Percentiles rank a stretch among this genome's conserved stretches.
Conservation (phyloP, 805 yeast genomes). For the Yamadazyma sp. region DNA sequence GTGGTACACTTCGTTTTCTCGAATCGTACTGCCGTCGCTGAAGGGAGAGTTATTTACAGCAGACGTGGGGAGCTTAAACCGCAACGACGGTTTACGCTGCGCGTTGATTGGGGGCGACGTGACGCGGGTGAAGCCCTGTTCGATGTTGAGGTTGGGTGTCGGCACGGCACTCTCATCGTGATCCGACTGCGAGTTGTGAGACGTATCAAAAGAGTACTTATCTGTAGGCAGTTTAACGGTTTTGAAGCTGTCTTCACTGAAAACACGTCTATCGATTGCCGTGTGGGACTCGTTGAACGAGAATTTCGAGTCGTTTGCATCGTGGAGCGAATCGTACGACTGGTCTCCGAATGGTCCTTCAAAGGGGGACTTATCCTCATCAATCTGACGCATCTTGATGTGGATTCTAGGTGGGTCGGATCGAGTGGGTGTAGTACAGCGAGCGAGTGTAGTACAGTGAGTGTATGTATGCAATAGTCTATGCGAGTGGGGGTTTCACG, state of each 20-base stretch:
- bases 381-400: constrained; percentile 4
- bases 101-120: constrained; percentile 4
- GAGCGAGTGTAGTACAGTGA: constrained; percentile 1
- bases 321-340: neutral
- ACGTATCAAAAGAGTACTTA: constrained; percentile 10
- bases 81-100: constrained; percentile 24
- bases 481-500: too few relatives aligned
- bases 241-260: constrained; percentile 21
- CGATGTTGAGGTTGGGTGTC: constrained; percentile 24
- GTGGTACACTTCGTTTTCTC: constrained; percentile 26
- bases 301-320: constrained; percentile 1
- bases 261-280: constrained; percentile 9
- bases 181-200: constrained; percentile 10
- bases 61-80: constrained; percentile 31
- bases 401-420: neutral
- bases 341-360: constrained; percentile 10
- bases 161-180: constrained; percentile 24
- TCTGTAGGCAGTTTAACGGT: constrained; percentile 19
- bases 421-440: neutral
- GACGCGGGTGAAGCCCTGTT: constrained; percentile 10
- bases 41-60: constrained; percentile 30
- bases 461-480: too few relatives aligned
- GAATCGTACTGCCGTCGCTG: constrained; percentile 22
- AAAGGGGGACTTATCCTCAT: constrained; percentile 6
- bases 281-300: constrained; percentile 7